phyloP scores from a whole-genome alignment of 345 rosid genomes.

The Cochlearia excelsa region DNA sequence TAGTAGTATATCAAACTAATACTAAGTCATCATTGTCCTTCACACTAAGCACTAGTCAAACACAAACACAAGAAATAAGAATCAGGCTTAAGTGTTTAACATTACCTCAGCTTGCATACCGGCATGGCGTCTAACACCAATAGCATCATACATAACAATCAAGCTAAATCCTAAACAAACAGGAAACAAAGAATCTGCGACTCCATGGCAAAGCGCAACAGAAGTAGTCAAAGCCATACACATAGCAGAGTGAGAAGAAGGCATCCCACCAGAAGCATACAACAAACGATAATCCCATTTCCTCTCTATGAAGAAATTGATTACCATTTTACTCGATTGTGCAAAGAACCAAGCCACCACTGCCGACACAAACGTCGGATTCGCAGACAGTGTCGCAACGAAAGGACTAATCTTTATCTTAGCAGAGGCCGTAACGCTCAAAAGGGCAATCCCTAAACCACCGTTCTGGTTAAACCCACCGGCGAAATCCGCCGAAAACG shows the following conservation, averaged over 20 bases:
- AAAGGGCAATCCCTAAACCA: constrained; percentile 60
- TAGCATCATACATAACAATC: constrained; percentile 96
- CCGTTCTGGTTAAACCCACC: constrained; percentile 46
- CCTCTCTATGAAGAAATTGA: constrained; percentile 82
- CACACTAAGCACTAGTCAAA: too few species aligned
- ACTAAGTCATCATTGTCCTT: constrained; percentile 2
- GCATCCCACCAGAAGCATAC: constrained; percentile 90
- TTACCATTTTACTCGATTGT: constrained; percentile 64
- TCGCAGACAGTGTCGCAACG: constrained; percentile 68
- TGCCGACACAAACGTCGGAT: constrained; percentile 86
- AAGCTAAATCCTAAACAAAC: constrained; percentile 91
- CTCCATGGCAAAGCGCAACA: constrained; percentile 86
- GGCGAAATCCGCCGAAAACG: constrained; percentile 24
- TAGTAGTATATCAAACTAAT: neutral
- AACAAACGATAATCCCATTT: constrained; percentile 82
- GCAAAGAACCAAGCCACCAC: constrained; percentile 71
- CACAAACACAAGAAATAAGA: neutral
- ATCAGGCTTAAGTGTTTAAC: neutral
- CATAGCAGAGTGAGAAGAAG: constrained; percentile 88
- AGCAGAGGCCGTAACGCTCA: constrained; percentile 66
- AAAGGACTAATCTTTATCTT: constrained; percentile 73
- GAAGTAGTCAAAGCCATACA: constrained; percentile 93
- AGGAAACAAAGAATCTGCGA: constrained; percentile 83
- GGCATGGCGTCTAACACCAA: constrained; percentile 92
- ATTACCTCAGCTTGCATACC: constrained; percentile 97